Conservation (phyloP, 345 rosid genomes). For the Syzygium aromaticum region DNA sequence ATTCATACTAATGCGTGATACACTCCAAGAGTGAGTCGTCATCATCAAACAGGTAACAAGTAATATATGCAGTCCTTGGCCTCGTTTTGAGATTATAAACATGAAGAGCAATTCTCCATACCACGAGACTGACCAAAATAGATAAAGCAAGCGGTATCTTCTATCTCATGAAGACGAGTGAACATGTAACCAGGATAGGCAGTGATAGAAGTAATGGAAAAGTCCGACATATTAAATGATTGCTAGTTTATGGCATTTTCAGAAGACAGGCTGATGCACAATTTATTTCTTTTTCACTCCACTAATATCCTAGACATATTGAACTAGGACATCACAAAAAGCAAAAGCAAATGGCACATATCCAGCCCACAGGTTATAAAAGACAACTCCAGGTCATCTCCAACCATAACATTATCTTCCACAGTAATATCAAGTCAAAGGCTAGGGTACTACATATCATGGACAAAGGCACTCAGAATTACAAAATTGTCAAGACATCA, state of each 20-base stretch:
- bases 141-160: not conserved
- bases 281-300: not conserved
- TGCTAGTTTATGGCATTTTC: not conserved
- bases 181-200: not conserved
- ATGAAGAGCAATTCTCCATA: not conserved
- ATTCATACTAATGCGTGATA: not conserved
- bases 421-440: not conserved
- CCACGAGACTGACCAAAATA: not conserved
- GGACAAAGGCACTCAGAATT: not conserved
- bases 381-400: not conserved
- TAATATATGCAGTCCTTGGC: not conserved
- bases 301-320: not conserved
- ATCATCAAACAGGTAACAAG: not conserved
- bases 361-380: not conserved
- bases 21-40: not conserved
- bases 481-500: not conserved
- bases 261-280: not conserved
- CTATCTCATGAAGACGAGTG: not conserved
- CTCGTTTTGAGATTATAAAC: not conserved
- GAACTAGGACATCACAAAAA: not conserved
- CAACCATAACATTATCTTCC: not conserved
- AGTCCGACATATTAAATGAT: not conserved
- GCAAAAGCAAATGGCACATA: not conserved
- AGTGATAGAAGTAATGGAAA: not conserved
- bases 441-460: not conserved